Base-by-base conservation (phyloP, 495 filamentous ascomycete genomes). In the Penicillium angulare region DNA sequence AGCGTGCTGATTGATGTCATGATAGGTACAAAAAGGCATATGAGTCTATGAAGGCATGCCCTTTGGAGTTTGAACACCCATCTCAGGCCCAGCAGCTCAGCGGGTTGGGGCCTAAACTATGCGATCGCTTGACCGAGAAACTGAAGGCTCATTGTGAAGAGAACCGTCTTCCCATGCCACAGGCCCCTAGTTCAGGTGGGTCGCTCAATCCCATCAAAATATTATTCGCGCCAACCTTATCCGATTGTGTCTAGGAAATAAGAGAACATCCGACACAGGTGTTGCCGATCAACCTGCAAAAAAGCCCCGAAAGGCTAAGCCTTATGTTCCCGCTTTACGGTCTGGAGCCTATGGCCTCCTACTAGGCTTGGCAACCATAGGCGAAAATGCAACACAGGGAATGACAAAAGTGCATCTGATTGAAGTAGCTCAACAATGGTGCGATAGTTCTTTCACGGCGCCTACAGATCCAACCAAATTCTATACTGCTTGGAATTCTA, bases 401-500 rank as follows among this genome's bases (percentile, higher is more conserved):
- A 64, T 95, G 64, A 83, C 86, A 8, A 93, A 91, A 62, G 55
- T 74, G 9, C 76, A 87, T 46, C 61, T 89, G 16, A 86, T 91
- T 34, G 84, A 85, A 45, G 72, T 72, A 3, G 89, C 89, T 10
- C 85, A 92, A 58, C 80, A 80, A 16, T 75, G 85, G 64, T 90
- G 85, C 56, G 87, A 92, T 62, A 68, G 84, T 5, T 90, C 87
- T 0, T 92, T 90, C 59, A 86, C 81, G 0, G 82, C 80, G 1
- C 85, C 87, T 5, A 68, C 71, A 8, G 84, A 90, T 43, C 71
- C 86, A 3, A 84, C 73, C 5, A 87, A 82, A 55, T 87, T 78
- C 60, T 89, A 89, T 55, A 93, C 88, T 2, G 89, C 89, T 0
- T 95, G 90, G 90, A 85, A 78, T 59, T 89, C 87, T 0, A 95